phyloP scores from a whole-genome alignment of 176 grass and related monocot genomes.

The Raddia guianensis region DNA sequence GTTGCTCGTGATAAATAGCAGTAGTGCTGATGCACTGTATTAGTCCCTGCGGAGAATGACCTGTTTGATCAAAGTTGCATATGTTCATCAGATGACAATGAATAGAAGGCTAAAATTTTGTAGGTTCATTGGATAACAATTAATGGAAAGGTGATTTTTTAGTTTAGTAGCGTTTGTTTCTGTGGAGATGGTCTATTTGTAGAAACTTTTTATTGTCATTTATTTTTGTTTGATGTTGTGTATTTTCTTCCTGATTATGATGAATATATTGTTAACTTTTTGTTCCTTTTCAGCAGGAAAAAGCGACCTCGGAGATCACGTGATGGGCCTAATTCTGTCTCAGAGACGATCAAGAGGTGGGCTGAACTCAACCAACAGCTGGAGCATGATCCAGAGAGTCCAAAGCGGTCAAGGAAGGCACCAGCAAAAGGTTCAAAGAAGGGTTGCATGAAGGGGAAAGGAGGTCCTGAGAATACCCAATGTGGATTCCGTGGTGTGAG shows the following conservation, averaged over 20 bases:
- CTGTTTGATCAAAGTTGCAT: background rate
- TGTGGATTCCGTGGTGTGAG: conserved; percentile 84
- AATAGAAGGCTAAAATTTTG: background rate
- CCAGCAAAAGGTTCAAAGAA: conserved; percentile 95
- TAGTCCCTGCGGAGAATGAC: conserved; percentile 9
- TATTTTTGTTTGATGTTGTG: background rate
- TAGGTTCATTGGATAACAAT: background rate
- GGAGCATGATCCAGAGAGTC: conserved; percentile 2
- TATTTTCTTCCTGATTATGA: background rate
- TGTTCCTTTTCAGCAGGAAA: conserved; percentile 47
- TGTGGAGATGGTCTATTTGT: background rate
- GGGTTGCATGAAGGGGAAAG: conserved; percentile 96
- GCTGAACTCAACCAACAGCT: conserved; percentile 61
- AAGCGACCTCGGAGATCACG: conserved; percentile 67
- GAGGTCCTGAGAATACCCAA: conserved; percentile 70
- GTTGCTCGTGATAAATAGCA: background rate
- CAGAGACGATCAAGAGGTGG: conserved; percentile 62
- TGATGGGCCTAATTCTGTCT: conserved; percentile 63
- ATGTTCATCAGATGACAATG: background rate
- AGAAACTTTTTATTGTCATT: background rate
- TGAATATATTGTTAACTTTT: conserved; percentile 20
- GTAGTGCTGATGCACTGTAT: background rate
- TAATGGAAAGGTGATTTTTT: background rate
- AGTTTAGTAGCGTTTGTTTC: background rate
- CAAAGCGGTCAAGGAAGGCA: conserved; percentile 43